phyloP scores from a whole-genome alignment of 192 early-diverging fungal species.

The Backusella psychrophila region DNA sequence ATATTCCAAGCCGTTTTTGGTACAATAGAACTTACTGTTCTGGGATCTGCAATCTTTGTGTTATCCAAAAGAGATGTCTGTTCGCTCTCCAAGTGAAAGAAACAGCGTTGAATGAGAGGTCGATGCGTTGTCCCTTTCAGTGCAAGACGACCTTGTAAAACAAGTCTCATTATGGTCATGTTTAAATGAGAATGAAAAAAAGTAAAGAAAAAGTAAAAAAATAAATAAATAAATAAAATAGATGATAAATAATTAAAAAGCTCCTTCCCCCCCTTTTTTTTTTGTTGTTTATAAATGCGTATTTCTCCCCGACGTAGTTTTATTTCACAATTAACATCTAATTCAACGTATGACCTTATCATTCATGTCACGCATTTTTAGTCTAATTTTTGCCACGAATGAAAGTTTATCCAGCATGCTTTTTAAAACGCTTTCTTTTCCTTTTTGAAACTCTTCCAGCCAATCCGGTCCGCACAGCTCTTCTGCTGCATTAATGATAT shows the following conservation, averaged over 20 bases:
- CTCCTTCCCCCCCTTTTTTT: background rate
- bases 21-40: background rate
- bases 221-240: background rate
- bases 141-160: background rate
- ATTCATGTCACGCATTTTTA: conserved; percentile 11
- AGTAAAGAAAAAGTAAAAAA: background rate
- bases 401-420: conserved; percentile 10
- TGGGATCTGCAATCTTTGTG: background rate
- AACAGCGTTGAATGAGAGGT: background rate
- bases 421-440: background rate
- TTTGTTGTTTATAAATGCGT: background rate
- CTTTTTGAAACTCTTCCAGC: conserved; percentile 12
- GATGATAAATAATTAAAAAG: background rate
- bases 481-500: conserved; percentile 6
- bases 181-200: background rate
- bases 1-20: too few species aligned
- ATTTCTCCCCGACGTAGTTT: background rate
- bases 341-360: conserved; percentile 1
- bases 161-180: background rate
- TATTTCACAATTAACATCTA: background rate
- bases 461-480: conserved; percentile 12
- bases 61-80: background rate
- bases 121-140: background rate
- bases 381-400: conserved; percentile 14
- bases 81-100: background rate